Conservation (phyloP, 768 basidiomycete genomes). For the Leccinum arenicola region DNA sequence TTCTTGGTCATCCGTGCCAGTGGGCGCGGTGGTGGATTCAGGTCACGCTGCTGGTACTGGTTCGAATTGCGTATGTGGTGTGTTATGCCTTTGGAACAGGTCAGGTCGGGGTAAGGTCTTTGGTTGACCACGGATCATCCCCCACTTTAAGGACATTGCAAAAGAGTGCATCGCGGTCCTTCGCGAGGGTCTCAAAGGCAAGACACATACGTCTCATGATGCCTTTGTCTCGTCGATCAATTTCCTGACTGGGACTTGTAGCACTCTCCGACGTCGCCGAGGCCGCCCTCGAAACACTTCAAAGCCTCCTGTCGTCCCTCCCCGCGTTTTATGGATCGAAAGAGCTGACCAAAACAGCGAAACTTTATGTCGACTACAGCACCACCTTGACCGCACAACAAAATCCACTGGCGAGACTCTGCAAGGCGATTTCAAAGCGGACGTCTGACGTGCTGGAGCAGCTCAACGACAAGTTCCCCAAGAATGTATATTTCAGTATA, state of each 20-base stretch:
- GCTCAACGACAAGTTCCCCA: too few relatives aligned
- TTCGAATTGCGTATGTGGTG: too few relatives aligned
- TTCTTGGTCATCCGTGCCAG: neutral
- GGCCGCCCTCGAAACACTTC: slow-evolving; percentile 50
- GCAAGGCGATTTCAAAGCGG: slow-evolving; percentile 68
- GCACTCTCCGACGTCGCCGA: slow-evolving; percentile 32
- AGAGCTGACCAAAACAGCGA: slow-evolving; percentile 56
- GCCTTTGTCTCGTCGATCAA: neutral
- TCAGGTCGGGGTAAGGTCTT: too few relatives aligned
- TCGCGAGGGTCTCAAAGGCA: slow-evolving; percentile 35
- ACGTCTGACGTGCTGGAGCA: slow-evolving; percentile 37
- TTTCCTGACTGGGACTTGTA: slow-evolving; percentile 13
- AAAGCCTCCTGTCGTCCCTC: slow-evolving; percentile 66
- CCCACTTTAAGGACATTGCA: slow-evolving; percentile 73
- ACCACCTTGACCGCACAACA: slow-evolving; percentile 8
- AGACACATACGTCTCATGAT: slow-evolving; percentile 31
- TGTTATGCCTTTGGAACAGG: too few relatives aligned
- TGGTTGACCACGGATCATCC: slow-evolving; percentile 90
- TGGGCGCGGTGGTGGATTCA: neutral
- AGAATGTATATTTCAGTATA: too few relatives aligned
- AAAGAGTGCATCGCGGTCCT: slow-evolving; percentile 51
- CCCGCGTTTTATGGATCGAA: slow-evolving; percentile 76
- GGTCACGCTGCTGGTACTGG: neutral
- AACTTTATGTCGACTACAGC: slow-evolving; percentile 50
- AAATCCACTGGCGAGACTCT: slow-evolving; percentile 40